Conservation (phyloP, 495 filamentous ascomycete species). For the Talaromyces proteolyticus region DNA sequence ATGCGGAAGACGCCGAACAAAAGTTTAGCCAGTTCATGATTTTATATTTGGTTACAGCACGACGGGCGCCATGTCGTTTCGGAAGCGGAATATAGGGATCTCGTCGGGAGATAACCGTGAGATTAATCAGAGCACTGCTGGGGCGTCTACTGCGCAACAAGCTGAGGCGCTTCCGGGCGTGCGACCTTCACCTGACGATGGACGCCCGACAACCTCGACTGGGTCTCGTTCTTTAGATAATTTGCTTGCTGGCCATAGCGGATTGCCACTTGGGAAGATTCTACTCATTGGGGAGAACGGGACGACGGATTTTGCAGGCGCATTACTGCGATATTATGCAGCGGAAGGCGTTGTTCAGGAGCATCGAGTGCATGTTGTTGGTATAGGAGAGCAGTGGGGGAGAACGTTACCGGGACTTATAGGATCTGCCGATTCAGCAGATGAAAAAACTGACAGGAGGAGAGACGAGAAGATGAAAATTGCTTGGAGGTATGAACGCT, state of each 20-base stretch:
- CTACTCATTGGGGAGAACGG: conserved; percentile 87
- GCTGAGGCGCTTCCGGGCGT: conserved; percentile 49
- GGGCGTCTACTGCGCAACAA: conserved; percentile 20
- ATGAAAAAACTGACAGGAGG: conserved; percentile 28
- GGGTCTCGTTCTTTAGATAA: conserved; percentile 80
- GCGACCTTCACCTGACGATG: conserved; percentile 84
- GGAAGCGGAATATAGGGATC: conserved; percentile 77
- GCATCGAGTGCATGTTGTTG: conserved; percentile 80
- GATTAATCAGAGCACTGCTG: conserved; percentile 19
- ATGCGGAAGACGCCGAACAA: neutral
- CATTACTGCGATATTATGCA: conserved; percentile 81
- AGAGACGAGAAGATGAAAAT: conserved; percentile 88
- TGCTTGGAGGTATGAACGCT: conserved; percentile 90
- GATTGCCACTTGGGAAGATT: conserved; percentile 74
- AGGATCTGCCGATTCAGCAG: conserved; percentile 39
- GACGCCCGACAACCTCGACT: conserved; percentile 84
- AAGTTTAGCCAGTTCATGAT: neutral
- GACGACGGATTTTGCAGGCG: conserved; percentile 88
- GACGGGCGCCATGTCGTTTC: conserved; percentile 71
- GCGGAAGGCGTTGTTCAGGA: conserved; percentile 92
- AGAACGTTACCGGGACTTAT: conserved; percentile 74
- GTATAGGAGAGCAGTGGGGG: conserved; percentile 71
- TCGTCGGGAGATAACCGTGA: conserved; percentile 31
- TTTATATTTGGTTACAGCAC: neutral
- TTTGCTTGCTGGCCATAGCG: conserved; percentile 83